Evolutionary conservation across 2,329 filamentous ascomycete genomes (phyloP).

Genomic region (Thermoascus crustaceus): DNA sequence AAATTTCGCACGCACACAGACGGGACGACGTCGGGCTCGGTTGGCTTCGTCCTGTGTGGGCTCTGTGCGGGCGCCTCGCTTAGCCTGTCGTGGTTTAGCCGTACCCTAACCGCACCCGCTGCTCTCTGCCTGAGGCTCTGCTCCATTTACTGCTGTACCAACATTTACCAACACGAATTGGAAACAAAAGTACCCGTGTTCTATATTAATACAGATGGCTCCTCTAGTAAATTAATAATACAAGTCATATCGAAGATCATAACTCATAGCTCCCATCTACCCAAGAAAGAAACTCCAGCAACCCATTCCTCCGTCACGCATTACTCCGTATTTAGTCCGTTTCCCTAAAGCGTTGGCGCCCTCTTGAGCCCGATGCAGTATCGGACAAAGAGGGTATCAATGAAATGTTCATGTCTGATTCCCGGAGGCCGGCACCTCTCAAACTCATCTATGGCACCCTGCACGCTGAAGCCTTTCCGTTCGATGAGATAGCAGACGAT

Average conservation of each 20-base stretch:
- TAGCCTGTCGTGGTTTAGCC: constrained; percentile 34
- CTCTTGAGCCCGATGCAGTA: constrained; percentile 52
- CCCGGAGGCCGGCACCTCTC: constrained; percentile 64
- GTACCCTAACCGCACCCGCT: constrained; percentile 24
- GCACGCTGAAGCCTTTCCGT: constrained; percentile 59
- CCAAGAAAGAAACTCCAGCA: constrained; percentile 6
- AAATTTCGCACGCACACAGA: constrained; percentile 31
- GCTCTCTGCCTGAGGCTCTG: constrained; percentile 5
- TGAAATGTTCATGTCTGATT: constrained; percentile 82
- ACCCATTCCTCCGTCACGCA: neutral
- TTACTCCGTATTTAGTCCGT: neutral
- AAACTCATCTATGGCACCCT: constrained; percentile 74
- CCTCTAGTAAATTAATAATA: constrained; percentile 4
- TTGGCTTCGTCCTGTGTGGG: constrained; percentile 24
- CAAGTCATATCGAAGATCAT: constrained; percentile 3
- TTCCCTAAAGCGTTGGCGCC: constrained; percentile 31
- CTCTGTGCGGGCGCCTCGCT: constrained; percentile 29
- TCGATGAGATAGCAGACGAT: constrained; percentile 88
- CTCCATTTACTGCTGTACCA: neutral
- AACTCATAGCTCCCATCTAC: constrained; percentile 2
- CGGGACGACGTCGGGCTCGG: constrained; percentile 14
- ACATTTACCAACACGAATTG: neutral
- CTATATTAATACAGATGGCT: no score
- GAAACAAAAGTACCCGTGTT: neutral
- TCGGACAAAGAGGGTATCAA: constrained; percentile 72